A percentile compares a stretch with the other conserved stretches of the same genome.
Conservation (phyloP, 2,329 filamentous ascomycete species). For the Trichoderma arundinaceum region DNA sequence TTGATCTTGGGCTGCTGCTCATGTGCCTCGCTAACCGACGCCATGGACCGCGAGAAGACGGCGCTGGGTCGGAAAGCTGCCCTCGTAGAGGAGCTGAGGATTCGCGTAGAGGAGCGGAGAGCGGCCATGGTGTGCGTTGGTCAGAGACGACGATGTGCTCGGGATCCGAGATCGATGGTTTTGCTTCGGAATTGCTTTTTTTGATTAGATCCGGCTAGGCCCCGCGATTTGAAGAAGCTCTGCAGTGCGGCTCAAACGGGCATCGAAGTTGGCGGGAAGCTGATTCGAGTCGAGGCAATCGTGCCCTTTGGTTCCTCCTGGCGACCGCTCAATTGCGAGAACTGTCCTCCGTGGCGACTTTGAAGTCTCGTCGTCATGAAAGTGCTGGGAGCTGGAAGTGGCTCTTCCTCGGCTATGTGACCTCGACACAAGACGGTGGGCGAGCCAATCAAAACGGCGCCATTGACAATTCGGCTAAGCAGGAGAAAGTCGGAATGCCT, state of each 20-base stretch:
- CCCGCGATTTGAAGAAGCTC: not conserved
- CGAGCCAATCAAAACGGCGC: constrained; percentile 38
- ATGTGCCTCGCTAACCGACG: constrained; percentile 63
- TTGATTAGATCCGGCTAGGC: not conserved
- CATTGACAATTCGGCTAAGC: constrained; percentile 44
- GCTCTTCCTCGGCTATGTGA: constrained; percentile 43
- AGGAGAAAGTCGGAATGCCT: constrained; percentile 39
- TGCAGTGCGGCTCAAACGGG: not conserved
- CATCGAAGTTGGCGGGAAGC: not conserved
- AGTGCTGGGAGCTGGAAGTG: constrained; percentile 39
- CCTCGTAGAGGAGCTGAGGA: constrained; percentile 55
- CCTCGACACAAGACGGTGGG: constrained; percentile 33
- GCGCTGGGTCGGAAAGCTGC: constrained; percentile 49
- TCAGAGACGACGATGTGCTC: constrained; percentile 36
- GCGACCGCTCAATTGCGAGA: constrained; percentile 37
- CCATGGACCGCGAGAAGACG: constrained; percentile 59
- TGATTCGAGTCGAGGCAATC: not conserved
- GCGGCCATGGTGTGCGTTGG: constrained; percentile 55
- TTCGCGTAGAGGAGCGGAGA: constrained; percentile 63
- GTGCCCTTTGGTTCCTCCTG: not conserved
- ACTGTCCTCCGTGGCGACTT: constrained; percentile 34
- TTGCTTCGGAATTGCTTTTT: constrained; percentile 34
- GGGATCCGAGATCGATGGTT: constrained; percentile 33
- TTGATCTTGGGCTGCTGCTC: constrained; percentile 73
- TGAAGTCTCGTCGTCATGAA: constrained; percentile 34